Conservation (phyloP, 805 yeast species). For the Pichia cabralensis region DNA sequence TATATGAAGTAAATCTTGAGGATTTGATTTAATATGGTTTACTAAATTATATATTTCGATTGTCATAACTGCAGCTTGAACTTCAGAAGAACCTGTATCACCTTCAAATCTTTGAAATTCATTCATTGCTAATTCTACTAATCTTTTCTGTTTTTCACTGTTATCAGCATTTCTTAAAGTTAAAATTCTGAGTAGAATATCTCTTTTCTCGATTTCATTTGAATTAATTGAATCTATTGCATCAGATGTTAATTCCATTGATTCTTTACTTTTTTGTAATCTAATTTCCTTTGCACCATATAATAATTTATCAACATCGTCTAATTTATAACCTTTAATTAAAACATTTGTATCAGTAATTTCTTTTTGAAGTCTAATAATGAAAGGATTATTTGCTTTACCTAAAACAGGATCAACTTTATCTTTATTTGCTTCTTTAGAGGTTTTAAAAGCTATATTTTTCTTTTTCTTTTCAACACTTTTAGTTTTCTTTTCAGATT, state of each 20-base stretch:
- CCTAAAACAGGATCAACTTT: slow-evolving; percentile 84
- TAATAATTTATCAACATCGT: slow-evolving; percentile 65
- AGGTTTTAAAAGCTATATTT: slow-evolving; percentile 20
- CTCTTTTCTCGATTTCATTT: slow-evolving; percentile 49
- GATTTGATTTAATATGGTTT: slow-evolving; percentile 58
- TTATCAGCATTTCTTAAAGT: slow-evolving; percentile 62
- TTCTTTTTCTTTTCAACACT: slow-evolving; percentile 19
- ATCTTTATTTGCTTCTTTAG: slow-evolving; percentile 17
- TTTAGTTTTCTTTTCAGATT: slow-evolving; percentile 10
- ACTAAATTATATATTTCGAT: slow-evolving; percentile 70
- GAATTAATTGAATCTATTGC: slow-evolving; percentile 17
- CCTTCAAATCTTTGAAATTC: slow-evolving; percentile 82
- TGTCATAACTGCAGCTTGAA: slow-evolving; percentile 87
- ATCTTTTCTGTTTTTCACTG: slow-evolving; percentile 46
- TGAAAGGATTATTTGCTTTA: slow-evolving; percentile 50
- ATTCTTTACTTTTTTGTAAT: slow-evolving; percentile 23
- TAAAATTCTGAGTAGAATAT: slow-evolving; percentile 61
- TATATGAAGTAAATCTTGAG: slow-evolving; percentile 63
- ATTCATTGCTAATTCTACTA: slow-evolving; percentile 53
- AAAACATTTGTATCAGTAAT: slow-evolving; percentile 56
- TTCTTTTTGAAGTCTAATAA: slow-evolving; percentile 56
- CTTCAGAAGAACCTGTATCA: slow-evolving; percentile 93
- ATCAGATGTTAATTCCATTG: slow-evolving; percentile 10
- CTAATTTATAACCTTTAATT: slow-evolving; percentile 46
- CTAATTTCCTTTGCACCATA: slow-evolving; percentile 68